phyloP scores from a whole-genome alignment of 179 eudicot species.

The Silene coronaria region DNA sequence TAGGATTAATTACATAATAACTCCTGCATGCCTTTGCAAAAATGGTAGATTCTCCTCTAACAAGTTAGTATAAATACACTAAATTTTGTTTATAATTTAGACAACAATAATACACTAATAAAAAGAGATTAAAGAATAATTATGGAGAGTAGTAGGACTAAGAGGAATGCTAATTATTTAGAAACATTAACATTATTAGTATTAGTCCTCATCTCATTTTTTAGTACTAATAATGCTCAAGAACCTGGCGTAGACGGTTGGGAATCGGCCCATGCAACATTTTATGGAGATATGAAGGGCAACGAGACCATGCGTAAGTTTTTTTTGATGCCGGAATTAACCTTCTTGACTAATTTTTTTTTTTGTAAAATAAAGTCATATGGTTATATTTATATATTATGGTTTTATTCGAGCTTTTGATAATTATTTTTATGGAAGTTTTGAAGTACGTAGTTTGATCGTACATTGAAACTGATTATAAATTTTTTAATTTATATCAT shows the following conservation, averaged over 20 bases:
- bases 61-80: neutral
- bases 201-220: neutral
- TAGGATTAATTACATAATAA: neutral
- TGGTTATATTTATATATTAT: no score
- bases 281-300: conserved; percentile 18
- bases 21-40: neutral
- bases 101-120: neutral
- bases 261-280: conserved; percentile 24
- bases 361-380: no score
- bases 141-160: neutral
- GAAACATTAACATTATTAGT: neutral
- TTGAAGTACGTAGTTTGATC: no score
- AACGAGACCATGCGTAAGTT: conserved; percentile 24
- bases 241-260: conserved; percentile 7
- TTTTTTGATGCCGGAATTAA: neutral
- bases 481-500: no score
- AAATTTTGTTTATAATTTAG: neutral
- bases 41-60: neutral
- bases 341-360: no score
- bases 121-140: neutral
- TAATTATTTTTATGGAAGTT: no score
- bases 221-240: neutral
- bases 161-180: no score
- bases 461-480: no score
- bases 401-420: no score